Evolutionary conservation across 768 basidiomycete species (phyloP).

Genomic region (Dacryopinax primogenitus): DNA sequence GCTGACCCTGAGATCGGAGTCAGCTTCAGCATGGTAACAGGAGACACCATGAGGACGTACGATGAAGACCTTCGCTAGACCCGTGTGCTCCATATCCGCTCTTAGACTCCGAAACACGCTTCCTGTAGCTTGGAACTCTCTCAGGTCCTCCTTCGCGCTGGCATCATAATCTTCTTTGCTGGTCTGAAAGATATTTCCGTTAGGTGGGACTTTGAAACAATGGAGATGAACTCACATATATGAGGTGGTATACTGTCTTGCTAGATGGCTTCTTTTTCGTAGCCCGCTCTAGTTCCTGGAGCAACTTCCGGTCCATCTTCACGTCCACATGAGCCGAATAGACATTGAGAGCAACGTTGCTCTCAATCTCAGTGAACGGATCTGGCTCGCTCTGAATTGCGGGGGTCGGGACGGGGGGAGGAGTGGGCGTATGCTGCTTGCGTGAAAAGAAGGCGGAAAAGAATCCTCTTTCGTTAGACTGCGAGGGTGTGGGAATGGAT

Average conservation of each 20-base stretch:
- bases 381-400: slow-evolving; percentile 18
- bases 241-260: slow-evolving; percentile 62
- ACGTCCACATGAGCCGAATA: slow-evolving; percentile 58
- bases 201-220: neutral
- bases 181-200: slow-evolving; percentile 37
- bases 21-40: neutral
- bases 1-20: slow-evolving; percentile 51
- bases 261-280: slow-evolving; percentile 90
- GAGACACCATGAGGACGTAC: slow-evolving; percentile 35
- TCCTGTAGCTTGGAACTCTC: slow-evolving; percentile 46
- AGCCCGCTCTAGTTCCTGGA: slow-evolving; percentile 65
- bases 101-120: slow-evolving; percentile 79
- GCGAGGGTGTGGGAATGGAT: slow-evolving; percentile 18
- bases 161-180: slow-evolving; percentile 70
- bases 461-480: slow-evolving; percentile 26
- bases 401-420: slow-evolving; percentile 25
- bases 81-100: slow-evolving; percentile 68
- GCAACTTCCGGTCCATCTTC: slow-evolving; percentile 48
- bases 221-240: slow-evolving; percentile 47
- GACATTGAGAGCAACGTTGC: slow-evolving; percentile 47
- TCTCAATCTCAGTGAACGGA: slow-evolving; percentile 32
- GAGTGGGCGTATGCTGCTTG: slow-evolving; percentile 24
- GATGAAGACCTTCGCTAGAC: slow-evolving; percentile 71
- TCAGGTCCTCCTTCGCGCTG: slow-evolving; percentile 53
- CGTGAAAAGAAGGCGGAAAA: slow-evolving; percentile 33